Base-by-base conservation (phyloP, 2,329 filamentous ascomycete species). In the Penicillium sp. region DNA sequence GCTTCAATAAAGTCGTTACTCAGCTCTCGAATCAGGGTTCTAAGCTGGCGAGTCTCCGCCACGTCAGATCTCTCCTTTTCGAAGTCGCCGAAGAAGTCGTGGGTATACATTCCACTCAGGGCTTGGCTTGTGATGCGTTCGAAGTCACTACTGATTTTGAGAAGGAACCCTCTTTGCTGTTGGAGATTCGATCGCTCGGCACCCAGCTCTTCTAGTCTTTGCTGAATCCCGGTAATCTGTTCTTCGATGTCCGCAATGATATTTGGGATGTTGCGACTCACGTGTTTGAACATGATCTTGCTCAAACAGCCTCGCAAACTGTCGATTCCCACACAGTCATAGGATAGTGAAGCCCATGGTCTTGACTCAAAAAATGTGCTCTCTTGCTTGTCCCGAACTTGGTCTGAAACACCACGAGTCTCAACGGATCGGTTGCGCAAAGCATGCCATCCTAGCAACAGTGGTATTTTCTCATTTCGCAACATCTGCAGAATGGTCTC, bases 361-460 rank as follows among this genome's bases (percentile, higher is more conserved):
- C 53, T 46, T 29, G 48, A 15, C 29, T 43, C 42, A 33, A 71
- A 69, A 40, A 69, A 68, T 0, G 48, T 43, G 11, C 31, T 56
- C 40, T 70, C 67, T 7, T 47, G 33, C 5, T 48, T 39, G 39
- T 70, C 63, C 25, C 65, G 51, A 6, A 50, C 48, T 4, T 53
- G 44, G 16, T 63, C 48, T 1, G 50, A 51, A 2, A 35, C 29
- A 2, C 44, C 49, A 33, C 30, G 33, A 41, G 68, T 49, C 46
- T 76, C 50, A 47, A 63, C 67, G 39, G 65, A 53, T 21, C 71
- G 43, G 50, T 76, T 76, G 36, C 64, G 68, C 7, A 77, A 47
- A 0, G 69, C 65, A 51, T 76, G 74, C 73, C 74, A 77, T 2
- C 74, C 74, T 0, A 77, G 60, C 19, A 64, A 59, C 25, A 74